Conservation (phyloP, 129 eudicot genomes). For the Pittosporum tobira region DNA sequence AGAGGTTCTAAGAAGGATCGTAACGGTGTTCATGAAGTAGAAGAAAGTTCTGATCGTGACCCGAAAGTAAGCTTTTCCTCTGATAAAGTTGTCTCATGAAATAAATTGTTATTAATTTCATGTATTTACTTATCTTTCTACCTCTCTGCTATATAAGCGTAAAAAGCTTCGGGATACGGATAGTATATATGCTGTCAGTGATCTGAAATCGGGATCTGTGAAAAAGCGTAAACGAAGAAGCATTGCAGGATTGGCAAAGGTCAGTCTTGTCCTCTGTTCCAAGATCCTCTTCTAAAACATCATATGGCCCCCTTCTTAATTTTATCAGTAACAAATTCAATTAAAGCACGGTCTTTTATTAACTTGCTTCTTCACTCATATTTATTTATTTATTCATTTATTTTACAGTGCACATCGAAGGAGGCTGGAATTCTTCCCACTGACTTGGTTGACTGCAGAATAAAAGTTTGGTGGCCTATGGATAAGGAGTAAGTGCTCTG, state of each 20-base stretch:
- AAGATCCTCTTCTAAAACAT: neutral
- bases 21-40: conserved; percentile 21
- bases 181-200: conserved; percentile 4
- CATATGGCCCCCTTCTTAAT: neutral
- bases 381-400: no score
- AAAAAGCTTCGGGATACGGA: conserved; percentile 28
- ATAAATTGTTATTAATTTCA: conserved; percentile 1
- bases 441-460: conserved; percentile 66
- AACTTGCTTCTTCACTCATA: neutral
- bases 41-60: conserved; percentile 22
- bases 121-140: neutral
- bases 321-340: no score
- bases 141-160: conserved; percentile 29
- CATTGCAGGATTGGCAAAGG: conserved; percentile 68
- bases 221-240: conserved; percentile 61
- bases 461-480: conserved; percentile 97
- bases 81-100: neutral
- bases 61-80: conserved; percentile 39
- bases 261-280: conserved; percentile 16
- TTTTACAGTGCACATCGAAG: conserved; percentile 53
- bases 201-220: conserved; percentile 34
- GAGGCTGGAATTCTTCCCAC: conserved; percentile 29
- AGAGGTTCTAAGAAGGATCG: conserved; percentile 25
- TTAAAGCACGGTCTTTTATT: neutral
- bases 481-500: conserved; percentile 71